phyloP scores from a whole-genome alignment of 2,329 filamentous ascomycete genomes.

The Westerdykella aurantiaca region DNA sequence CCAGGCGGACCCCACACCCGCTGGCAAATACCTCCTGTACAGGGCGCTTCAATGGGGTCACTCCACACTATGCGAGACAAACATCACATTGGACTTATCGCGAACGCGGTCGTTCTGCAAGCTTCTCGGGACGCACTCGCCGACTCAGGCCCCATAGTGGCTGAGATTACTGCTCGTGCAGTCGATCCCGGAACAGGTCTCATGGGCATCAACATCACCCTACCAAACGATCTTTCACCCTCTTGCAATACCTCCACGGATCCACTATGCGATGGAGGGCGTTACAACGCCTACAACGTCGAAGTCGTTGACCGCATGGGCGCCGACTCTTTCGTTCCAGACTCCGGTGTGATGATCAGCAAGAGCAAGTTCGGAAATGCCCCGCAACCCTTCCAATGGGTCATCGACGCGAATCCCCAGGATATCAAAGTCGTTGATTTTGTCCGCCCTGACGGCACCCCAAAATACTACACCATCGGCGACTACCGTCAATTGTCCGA shows the following conservation, averaged over 20 bases:
- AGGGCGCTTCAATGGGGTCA: conserved; percentile 47
- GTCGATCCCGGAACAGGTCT: conserved; percentile 39
- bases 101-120: conserved; percentile 40
- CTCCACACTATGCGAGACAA: conserved; percentile 52
- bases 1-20: conserved; percentile 50
- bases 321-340: conserved; percentile 48
- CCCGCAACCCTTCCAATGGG: conserved; percentile 49
- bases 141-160: conserved; percentile 42
- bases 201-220: conserved; percentile 46
- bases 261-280: conserved; percentile 48
- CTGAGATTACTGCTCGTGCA: conserved; percentile 45
- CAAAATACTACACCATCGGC: conserved; percentile 45
- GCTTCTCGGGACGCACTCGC: conserved; percentile 43
- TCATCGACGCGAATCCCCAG: conserved; percentile 51
- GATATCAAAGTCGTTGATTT: conserved; percentile 50
- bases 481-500: conserved; percentile 52
- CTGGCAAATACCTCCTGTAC: conserved; percentile 48
- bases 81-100: conserved; percentile 46
- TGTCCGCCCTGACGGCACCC: conserved; percentile 45
- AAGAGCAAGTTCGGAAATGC: conserved; percentile 46
- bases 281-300: conserved; percentile 49
- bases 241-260: conserved; percentile 40
- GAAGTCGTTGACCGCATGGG: conserved; percentile 53
- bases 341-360: conserved; percentile 50
- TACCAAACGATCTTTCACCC: conserved; percentile 43